These are phyloP conservation scores for Cryphonectria radicalis DNA, from an alignment of 2,329 filamentous ascomycete genomes.

Conservation along the genomic window DNA sequence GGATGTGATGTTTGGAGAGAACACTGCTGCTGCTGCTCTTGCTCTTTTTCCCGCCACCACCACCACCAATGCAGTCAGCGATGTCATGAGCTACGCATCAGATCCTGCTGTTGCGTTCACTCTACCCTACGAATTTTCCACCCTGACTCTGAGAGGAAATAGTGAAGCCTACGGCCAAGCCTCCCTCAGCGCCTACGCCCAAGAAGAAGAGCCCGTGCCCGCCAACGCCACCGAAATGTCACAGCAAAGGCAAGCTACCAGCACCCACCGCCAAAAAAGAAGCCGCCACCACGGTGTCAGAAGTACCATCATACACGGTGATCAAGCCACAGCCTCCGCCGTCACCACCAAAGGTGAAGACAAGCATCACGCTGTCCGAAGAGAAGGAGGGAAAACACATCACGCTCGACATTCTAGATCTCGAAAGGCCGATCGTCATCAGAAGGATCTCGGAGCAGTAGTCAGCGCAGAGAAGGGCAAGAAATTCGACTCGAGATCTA, in stretches of 20 bases:
- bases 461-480: slow-evolving; percentile 22
- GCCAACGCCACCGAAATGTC: slow-evolving; percentile 8
- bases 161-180: slow-evolving; percentile 17
- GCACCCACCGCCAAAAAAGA: slow-evolving; percentile 12
- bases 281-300: slow-evolving; percentile 5
- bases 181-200: slow-evolving; percentile 2
- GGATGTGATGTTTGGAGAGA: slow-evolving; percentile 17
- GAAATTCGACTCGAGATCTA: slow-evolving; percentile 22
- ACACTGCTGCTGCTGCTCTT: slow-evolving; percentile 10
- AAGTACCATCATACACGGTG: slow-evolving; percentile 10
- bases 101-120: slow-evolving; percentile 2
- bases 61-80: neutral
- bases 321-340: slow-evolving; percentile 20
- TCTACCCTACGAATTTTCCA: slow-evolving; percentile 10
- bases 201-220: slow-evolving; percentile 12
- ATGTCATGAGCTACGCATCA: neutral
- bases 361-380: slow-evolving; percentile 18
- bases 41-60: neutral
- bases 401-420: slow-evolving; percentile 17
- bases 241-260: slow-evolving; percentile 4
- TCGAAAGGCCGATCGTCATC: slow-evolving; percentile 21
- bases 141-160: slow-evolving; percentile 19
- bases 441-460: slow-evolving; percentile 23
- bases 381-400: slow-evolving; percentile 13
- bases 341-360: slow-evolving; percentile 18